Percentiles rank a stretch among this genome's conserved stretches.
These are phyloP conservation scores for Erythrophleum ivorense DNA, from an alignment of 331 rosid species.

Conservation along the genomic window DNA sequence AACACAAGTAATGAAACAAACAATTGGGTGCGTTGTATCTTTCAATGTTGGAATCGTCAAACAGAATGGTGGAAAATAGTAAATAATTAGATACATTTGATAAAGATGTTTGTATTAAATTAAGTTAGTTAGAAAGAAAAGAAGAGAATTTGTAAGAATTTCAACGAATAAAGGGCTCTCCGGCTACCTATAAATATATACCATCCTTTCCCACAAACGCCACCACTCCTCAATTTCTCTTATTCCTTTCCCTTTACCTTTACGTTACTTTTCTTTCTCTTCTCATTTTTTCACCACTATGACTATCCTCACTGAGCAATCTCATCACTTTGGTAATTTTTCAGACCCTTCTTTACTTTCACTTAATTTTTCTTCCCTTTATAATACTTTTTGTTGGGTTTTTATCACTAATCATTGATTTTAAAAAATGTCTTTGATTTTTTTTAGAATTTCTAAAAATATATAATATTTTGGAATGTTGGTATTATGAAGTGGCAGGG, in stretches of 20 bases:
- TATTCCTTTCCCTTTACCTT: neutral
- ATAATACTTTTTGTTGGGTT: neutral
- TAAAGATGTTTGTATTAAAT: slow-evolving; percentile 29
- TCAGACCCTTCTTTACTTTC: slow-evolving; percentile 13
- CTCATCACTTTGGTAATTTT: slow-evolving; percentile 49
- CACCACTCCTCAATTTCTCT: neutral
- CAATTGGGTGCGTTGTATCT: neutral
- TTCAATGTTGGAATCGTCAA: neutral
- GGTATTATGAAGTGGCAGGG: slow-evolving; percentile 40
- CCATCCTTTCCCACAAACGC: neutral
- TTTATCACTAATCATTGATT: too few species aligned
- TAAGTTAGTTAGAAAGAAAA: neutral
- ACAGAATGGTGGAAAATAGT: slow-evolving; percentile 14
- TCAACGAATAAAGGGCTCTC: slow-evolving; percentile 69
- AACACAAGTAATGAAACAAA: too few species aligned
- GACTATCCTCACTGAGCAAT: slow-evolving; percentile 64
- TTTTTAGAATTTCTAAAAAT: too few species aligned
- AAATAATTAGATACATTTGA: slow-evolving; percentile 14
- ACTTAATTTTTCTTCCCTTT: neutral
- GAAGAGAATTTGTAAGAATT: slow-evolving; percentile 34
- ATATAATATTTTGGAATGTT: neutral
- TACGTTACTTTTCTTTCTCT: neutral
- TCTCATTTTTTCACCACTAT: slow-evolving; percentile 35
- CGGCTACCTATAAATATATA: slow-evolving; percentile 67
- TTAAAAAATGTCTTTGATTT: neutral